Conservation (phyloP, 208 protist species). For the Wallacemonas sp. region DNA sequence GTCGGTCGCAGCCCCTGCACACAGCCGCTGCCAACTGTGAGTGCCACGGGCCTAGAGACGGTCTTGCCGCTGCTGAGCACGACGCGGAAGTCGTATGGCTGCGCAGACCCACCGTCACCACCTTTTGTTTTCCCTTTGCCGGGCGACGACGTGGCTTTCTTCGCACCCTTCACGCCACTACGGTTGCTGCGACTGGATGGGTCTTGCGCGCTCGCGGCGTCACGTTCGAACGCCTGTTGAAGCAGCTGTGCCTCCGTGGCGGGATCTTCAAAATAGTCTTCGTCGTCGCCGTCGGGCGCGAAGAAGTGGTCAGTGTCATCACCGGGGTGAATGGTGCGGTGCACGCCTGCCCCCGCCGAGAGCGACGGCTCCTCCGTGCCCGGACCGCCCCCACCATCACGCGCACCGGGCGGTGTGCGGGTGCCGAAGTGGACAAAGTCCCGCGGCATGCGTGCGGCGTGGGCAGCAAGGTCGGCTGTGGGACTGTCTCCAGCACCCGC, state of each 20-base stretch:
- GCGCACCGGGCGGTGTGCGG: too few species aligned
- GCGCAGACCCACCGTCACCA: not conserved
- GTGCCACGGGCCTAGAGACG: conserved; percentile 34
- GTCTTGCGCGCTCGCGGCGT: too few species aligned
- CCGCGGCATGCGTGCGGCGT: not conserved
- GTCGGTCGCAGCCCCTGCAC: conserved; percentile 74
- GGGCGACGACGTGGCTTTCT: conserved; percentile 8
- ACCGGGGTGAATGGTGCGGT: not conserved
- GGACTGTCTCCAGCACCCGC: not conserved
- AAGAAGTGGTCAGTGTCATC: conserved; percentile 7
- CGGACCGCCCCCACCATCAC: not conserved
- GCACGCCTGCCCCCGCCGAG: not conserved
- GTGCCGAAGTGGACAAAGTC: not conserved
- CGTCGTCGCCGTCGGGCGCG: not conserved
- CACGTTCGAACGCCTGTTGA: not conserved
- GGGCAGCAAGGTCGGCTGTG: not conserved
- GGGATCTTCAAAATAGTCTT: conserved; percentile 9
- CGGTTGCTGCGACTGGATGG: not conserved
- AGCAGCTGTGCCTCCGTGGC: not conserved
- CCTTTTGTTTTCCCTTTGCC: conserved; percentile 1
- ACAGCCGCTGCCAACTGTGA: conserved; percentile 50
- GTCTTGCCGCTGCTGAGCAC: conserved; percentile 73
- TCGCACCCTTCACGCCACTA: conserved; percentile 4
- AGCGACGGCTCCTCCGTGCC: not conserved
- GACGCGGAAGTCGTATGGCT: conserved; percentile 69